phyloP scores from a whole-genome alignment of 257 asterid species.

The Nicotiana knightiana region DNA sequence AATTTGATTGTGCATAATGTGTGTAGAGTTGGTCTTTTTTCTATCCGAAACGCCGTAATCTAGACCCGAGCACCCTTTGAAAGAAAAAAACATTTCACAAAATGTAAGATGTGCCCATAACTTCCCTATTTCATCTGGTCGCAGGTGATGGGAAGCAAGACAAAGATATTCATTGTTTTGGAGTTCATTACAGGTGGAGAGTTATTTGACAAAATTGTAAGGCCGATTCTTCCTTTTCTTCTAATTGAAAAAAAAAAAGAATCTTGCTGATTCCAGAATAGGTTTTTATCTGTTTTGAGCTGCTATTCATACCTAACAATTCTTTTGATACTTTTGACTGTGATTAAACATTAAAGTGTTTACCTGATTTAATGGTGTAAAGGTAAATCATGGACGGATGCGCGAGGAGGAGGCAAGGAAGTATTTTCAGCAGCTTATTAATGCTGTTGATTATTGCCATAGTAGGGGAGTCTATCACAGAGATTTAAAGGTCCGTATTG shows the following conservation, averaged over 20 bases:
- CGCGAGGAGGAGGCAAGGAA: conserved; percentile 81
- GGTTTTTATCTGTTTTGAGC: background rate
- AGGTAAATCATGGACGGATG: conserved; percentile 90
- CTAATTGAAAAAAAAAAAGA: background rate
- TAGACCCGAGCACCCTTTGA: background rate
- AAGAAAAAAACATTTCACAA: background rate
- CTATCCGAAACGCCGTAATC: background rate
- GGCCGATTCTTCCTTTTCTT: conserved; percentile 17
- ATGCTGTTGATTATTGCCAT: conserved; percentile 90
- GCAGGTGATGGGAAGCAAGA: conserved; percentile 94
- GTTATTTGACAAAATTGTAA: conserved; percentile 90
- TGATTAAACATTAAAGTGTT: background rate
- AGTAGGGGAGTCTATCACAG: conserved; percentile 94
- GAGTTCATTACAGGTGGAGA: conserved; percentile 92
- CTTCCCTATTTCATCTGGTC: background rate
- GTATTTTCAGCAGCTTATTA: conserved; percentile 84
- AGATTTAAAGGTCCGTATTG: conserved; percentile 61
- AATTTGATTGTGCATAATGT: background rate
- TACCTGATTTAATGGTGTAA: conserved; percentile 6
- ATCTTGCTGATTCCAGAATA: background rate
- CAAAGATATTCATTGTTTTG: conserved; percentile 82
- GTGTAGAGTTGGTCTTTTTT: background rate
- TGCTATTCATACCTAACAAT: background rate
- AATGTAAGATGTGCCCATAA: background rate
- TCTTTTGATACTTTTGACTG: background rate